Evolutionary conservation across 108 stramenopile species (phyloP).

Genomic region (Skeletonema tropicum): DNA sequence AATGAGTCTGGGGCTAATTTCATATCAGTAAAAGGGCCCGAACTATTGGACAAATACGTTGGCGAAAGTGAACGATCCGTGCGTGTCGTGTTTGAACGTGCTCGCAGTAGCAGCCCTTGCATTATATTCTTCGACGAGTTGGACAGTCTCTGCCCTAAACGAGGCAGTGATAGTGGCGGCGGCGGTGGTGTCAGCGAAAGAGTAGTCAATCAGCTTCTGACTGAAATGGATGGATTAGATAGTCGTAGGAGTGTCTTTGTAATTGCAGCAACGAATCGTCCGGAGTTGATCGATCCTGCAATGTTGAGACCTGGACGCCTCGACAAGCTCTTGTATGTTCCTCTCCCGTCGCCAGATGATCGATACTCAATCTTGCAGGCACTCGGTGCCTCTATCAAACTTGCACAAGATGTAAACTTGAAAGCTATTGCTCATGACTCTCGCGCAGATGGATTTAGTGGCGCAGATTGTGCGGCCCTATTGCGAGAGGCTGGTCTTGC

Average conservation of each 20-base stretch:
- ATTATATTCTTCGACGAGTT: constrained; percentile 99
- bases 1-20: constrained; percentile 98
- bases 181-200: constrained; percentile 94
- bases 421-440: constrained; percentile 65
- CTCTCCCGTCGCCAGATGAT: constrained; percentile 88
- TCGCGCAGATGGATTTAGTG: constrained; percentile 86
- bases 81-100: constrained; percentile 89
- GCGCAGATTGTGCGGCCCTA: constrained; percentile 90
- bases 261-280: constrained; percentile 96
- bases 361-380: constrained; percentile 86
- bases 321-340: constrained; percentile 93
- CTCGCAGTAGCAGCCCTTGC: constrained; percentile 90
- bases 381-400: constrained; percentile 58
- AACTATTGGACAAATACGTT: constrained; percentile 93
- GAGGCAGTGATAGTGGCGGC: constrained; percentile 89
- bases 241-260: constrained; percentile 92
- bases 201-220: constrained; percentile 97
- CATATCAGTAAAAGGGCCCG: constrained; percentile 95
- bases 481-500: constrained; percentile 90
- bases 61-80: constrained; percentile 98
- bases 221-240: constrained; percentile 99
- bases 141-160: constrained; percentile 93
- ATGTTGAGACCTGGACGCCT: constrained; percentile 96
- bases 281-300: constrained; percentile 95
- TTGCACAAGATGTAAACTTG: constrained; percentile 74